Conservation (phyloP, 2,329 filamentous ascomycete species). For the Incumbomyces delicatus region DNA sequence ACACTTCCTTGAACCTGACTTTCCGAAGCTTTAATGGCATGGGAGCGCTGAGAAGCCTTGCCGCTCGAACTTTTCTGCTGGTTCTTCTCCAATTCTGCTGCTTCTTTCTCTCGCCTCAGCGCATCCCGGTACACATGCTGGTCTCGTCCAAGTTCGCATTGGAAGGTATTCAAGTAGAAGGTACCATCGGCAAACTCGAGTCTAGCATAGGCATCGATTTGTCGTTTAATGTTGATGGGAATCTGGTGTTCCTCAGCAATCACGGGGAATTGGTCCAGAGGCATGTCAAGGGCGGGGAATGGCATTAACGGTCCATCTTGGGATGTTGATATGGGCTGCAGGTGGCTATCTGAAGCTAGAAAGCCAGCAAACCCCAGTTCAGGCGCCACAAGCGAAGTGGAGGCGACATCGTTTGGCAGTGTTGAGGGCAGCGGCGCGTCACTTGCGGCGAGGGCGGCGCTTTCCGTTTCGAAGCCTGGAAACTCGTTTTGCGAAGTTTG, state of each 20-base stretch:
- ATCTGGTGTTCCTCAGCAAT: not conserved
- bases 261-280: constrained; percentile 1
- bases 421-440: constrained; percentile 3
- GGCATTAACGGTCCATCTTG: constrained; percentile 10
- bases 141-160: constrained; percentile 54
- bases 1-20: constrained; percentile 40
- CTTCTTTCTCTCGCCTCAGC: constrained; percentile 32
- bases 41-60: constrained; percentile 35
- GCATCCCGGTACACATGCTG: constrained; percentile 41
- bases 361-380: not conserved
- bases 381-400: not conserved
- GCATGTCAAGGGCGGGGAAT: constrained; percentile 8
- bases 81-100: constrained; percentile 23
- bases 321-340: not conserved
- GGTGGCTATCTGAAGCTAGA: not conserved
- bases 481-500: not conserved
- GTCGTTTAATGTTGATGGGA: constrained; percentile 12
- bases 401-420: not conserved
- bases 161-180: constrained; percentile 56
- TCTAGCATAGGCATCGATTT: constrained; percentile 52
- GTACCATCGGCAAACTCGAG: constrained; percentile 56
- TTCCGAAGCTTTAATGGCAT: constrained; percentile 33
- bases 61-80: constrained; percentile 38
- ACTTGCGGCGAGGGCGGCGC: not conserved
- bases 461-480: not conserved